Base-by-base conservation (phyloP, 75 land plant species). In the Azolla pinnata region DNA sequence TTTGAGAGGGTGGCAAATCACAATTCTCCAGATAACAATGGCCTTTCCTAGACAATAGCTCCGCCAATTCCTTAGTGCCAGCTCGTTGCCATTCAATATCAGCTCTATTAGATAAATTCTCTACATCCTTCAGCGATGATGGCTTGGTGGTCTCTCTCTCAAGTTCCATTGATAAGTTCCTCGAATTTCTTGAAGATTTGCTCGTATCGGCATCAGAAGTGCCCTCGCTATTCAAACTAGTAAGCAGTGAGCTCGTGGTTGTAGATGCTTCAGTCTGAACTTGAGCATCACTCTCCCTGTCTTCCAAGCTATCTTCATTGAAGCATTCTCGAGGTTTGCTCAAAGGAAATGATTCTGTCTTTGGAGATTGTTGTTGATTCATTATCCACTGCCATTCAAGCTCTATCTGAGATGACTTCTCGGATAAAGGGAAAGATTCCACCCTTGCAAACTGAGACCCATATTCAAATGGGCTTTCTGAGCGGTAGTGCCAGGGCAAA, bases 1-100 rank as follows among this genome's bases (percentile, higher is more conserved):
- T 66, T 49, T 75, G 78, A 33, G 87, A 81, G 30, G 75, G 81
- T 17, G 97, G 97, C 44, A 88, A 82, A 49, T 92, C 97, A 75
- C 97, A 92, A 33, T 92, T 92, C 61, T 81, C 81, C 26, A 92
- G 47, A 59, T 56, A 66, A 53, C 78, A 67, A 23, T 70, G 62
- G 19, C 84, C 76, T 50, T 81, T 92, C 49, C 76, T 79, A 25
- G 84, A 74, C 59, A 92, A 88, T 52, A 85, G 62, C 20, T 71
- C 78, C 34, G 97, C 97, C 64, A 92, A 54, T 34, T 90, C 97
- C 51, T 82, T 76, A 68, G 67, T 77, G 64, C 83, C 83, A 19
- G 90, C 63, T 31, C 72, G 75, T 9, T 79, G 79, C 97, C 97
- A 92, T 77, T 83, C 81, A 1, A 79, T 79, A 21, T 70, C 75